Conservation (phyloP, 352 stramenopile species). For the Phytophthora citrophthora region DNA sequence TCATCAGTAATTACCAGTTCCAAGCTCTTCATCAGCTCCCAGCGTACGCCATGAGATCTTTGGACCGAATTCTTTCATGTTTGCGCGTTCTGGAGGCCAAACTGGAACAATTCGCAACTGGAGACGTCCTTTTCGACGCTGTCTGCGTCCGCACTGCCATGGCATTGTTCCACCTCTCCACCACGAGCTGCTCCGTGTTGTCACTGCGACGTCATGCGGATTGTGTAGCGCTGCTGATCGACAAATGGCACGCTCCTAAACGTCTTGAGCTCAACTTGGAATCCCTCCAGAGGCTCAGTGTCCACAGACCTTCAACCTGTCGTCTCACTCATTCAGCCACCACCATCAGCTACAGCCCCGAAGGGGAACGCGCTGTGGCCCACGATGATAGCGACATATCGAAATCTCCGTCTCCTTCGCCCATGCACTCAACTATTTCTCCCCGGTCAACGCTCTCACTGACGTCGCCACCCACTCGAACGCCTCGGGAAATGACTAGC, state of each 20-base stretch:
- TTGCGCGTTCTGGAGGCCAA: conserved; percentile 51
- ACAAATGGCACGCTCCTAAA: conserved; percentile 66
- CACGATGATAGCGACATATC: not conserved
- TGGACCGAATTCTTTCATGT: conserved; percentile 68
- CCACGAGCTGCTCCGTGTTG: conserved; percentile 18
- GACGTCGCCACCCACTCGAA: conserved; percentile 24
- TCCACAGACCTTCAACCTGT: conserved; percentile 18
- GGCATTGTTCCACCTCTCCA: conserved; percentile 67
- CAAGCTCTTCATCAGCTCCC: conserved; percentile 66
- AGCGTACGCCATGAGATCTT: conserved; percentile 51
- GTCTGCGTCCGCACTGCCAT: conserved; percentile 63
- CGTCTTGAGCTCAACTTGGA: conserved; percentile 78
- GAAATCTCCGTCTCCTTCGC: not conserved
- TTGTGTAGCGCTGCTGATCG: conserved; percentile 50
- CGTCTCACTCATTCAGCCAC: conserved; percentile 34
- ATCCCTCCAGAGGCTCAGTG: conserved; percentile 57
- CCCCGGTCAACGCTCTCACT: conserved; percentile 4
- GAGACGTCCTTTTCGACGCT: conserved; percentile 46
- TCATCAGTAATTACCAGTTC: conserved; percentile 37
- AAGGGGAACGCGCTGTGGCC: not conserved
- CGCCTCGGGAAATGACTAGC: conserved; percentile 16
- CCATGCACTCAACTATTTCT: not conserved
- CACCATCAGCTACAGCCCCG: conserved; percentile 12
- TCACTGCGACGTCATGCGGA: conserved; percentile 43
- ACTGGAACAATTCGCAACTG: conserved; percentile 24